A percentile compares a stretch with the other conserved stretches of the same genome.
Conservation (phyloP, 2,329 filamentous ascomycete genomes). For the Tolypocladium guangdongense region DNA sequence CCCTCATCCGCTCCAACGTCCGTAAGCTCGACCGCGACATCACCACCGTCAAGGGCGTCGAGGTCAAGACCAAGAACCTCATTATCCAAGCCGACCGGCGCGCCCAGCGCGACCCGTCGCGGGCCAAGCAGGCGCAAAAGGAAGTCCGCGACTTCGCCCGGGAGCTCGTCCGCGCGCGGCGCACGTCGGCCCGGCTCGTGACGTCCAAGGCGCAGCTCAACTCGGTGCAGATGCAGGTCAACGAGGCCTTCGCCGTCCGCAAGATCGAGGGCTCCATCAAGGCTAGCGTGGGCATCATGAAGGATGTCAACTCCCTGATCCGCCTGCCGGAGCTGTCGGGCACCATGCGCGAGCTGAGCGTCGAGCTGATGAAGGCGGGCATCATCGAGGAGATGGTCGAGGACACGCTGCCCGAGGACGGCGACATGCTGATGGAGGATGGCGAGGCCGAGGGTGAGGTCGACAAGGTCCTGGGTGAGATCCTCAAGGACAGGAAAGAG, state of each 20-base stretch:
- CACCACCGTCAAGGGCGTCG: constrained; percentile 61
- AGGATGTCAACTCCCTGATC: constrained; percentile 82
- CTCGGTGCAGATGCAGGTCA: constrained; percentile 94
- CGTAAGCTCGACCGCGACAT: constrained; percentile 95
- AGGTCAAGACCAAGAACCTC: constrained; percentile 72
- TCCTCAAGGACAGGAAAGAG: constrained; percentile 72
- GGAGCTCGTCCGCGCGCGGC: constrained; percentile 75
- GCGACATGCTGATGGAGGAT: constrained; percentile 62
- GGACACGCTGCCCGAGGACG: constrained; percentile 69
- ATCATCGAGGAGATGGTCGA: constrained; percentile 97
- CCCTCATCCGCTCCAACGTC: constrained; percentile 77
- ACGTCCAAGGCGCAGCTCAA: constrained; percentile 87
- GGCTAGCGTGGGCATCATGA: constrained; percentile 87
- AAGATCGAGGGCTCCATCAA: constrained; percentile 92
- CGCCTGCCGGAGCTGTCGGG: constrained; percentile 73
- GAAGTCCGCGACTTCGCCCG: constrained; percentile 83
- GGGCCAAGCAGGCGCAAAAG: constrained; percentile 64
- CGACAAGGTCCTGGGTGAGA: constrained; percentile 84
- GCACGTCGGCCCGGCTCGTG: constrained; percentile 60
- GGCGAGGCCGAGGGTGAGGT: constrained; percentile 71
- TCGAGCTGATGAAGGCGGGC: constrained; percentile 85
- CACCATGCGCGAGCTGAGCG: constrained; percentile 80
- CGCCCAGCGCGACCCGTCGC: constrained; percentile 67
- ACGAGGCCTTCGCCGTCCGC: constrained; percentile 87
- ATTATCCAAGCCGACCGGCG: constrained; percentile 77